These are phyloP conservation scores for Pyrus communis DNA, from an alignment of 306 rosid genomes.

Conservation along the genomic window DNA sequence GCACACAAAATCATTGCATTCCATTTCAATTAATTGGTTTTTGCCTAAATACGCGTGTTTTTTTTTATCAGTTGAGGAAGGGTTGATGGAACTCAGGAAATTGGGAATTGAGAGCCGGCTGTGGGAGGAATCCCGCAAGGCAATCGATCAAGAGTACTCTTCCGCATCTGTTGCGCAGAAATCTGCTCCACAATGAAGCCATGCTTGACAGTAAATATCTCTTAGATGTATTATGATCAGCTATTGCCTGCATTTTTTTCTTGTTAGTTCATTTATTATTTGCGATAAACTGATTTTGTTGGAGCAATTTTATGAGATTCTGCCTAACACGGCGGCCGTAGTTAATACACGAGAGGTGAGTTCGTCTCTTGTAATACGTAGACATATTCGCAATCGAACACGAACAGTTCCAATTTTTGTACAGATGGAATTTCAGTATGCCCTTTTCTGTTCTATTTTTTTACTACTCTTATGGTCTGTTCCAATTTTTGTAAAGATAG, in stretches of 20 bases:
- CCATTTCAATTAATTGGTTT: background rate
- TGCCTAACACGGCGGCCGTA: background rate
- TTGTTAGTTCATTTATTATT: background rate
- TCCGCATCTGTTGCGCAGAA: conserved; percentile 8
- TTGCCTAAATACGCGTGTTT: conserved; percentile 1
- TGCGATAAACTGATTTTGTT: background rate
- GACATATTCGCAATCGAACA: no score
- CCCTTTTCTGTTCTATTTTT: background rate
- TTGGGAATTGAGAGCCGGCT: conserved; percentile 82
- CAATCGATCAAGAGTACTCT: conserved; percentile 46
- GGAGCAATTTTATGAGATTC: background rate
- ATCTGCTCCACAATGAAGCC: conserved; percentile 3
- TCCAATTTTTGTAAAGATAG: no score
- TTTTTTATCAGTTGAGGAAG: conserved; percentile 71
- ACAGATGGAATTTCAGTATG: background rate
- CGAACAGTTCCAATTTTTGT: background rate
- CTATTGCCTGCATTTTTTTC: background rate
- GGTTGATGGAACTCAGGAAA: conserved; percentile 75
- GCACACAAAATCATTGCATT: background rate
- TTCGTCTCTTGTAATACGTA: background rate
- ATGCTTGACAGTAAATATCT: background rate
- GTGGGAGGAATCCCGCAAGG: conserved; percentile 90
- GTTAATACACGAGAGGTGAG: background rate
- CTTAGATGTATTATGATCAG: background rate
- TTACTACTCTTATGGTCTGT: no score